phyloP scores from a whole-genome alignment of 2,329 filamentous ascomycete species.

The Taxawa tesnikishii region DNA sequence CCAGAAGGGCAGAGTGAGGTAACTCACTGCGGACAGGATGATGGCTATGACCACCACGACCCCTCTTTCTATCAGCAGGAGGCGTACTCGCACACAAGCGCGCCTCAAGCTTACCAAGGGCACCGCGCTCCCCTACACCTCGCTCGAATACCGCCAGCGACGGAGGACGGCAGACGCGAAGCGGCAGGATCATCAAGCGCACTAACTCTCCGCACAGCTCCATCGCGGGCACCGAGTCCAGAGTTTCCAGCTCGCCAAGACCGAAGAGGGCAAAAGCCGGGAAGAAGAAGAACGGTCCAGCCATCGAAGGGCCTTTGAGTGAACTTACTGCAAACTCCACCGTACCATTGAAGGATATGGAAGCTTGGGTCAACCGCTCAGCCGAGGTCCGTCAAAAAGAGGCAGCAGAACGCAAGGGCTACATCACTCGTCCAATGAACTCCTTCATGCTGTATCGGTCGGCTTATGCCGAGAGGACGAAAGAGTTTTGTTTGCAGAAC shows the following conservation, averaged over 20 bases:
- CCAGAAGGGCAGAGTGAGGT: background rate
- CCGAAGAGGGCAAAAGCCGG: conserved; percentile 31
- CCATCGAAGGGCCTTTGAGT: conserved; percentile 57
- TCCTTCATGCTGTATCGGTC: conserved; percentile 97
- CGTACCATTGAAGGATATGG: conserved; percentile 64
- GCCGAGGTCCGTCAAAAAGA: conserved; percentile 55
- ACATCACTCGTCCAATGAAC: conserved; percentile 89
- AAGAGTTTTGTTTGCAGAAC: conserved; percentile 67
- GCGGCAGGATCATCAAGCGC: conserved; percentile 18
- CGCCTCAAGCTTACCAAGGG: conserved; percentile 13
- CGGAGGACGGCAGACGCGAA: conserved; percentile 26
- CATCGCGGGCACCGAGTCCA: conserved; percentile 12
- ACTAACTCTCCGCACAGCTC: conserved; percentile 23
- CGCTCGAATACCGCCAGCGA: conserved; percentile 29
- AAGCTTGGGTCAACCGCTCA: conserved; percentile 63
- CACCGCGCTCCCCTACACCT: conserved; percentile 29
- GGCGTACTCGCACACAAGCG: conserved; percentile 13
- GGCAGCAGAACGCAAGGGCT: conserved; percentile 58
- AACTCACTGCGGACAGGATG: conserved; percentile 6
- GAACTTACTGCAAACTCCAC: conserved; percentile 52
- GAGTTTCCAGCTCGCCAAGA: conserved; percentile 21
- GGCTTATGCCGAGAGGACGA: conserved; percentile 77
- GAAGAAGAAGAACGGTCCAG: conserved; percentile 34
- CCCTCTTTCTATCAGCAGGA: conserved; percentile 10
- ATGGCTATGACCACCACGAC: conserved; percentile 3